These are phyloP conservation scores for Saposhnikovia divaricata DNA, from an alignment of 129 eudicot species.

Conservation along the genomic window DNA sequence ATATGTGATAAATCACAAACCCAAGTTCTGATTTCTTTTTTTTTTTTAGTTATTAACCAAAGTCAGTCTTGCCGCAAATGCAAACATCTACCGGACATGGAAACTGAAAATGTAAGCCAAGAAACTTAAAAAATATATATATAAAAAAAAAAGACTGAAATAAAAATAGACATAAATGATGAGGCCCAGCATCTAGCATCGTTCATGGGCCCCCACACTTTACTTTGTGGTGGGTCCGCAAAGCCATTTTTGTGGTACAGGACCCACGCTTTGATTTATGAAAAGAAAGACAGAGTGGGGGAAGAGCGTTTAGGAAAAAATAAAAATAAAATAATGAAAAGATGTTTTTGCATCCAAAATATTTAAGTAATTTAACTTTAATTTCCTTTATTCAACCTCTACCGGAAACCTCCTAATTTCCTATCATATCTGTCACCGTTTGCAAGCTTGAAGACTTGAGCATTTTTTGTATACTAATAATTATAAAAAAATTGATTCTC, in stretches of 20 bases:
- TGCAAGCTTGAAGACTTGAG: background rate
- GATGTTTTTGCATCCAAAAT: conserved; percentile 36
- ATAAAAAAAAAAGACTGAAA: conserved; percentile 20
- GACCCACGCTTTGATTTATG: conserved; percentile 20
- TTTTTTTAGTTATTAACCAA: too few relatives aligned
- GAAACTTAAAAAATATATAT: background rate
- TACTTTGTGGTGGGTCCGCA: conserved; percentile 44
- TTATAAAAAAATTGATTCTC: too few relatives aligned
- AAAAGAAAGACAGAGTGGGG: conserved; percentile 4
- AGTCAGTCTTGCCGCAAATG: too few relatives aligned
- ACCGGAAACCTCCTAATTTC: background rate
- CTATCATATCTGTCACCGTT: background rate
- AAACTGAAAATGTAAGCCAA: background rate
- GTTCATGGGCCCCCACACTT: conserved; percentile 27
- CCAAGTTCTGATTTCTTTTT: too few relatives aligned
- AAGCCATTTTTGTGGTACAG: conserved; percentile 22
- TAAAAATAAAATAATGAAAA: conserved; percentile 14
- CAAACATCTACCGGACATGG: background rate
- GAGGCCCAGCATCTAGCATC: conserved; percentile 49
- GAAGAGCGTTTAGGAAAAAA: background rate
- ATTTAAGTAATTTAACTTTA: conserved; percentile 8
- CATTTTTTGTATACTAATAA: too few relatives aligned
- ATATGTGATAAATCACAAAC: too few relatives aligned
- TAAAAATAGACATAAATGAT: conserved; percentile 35
- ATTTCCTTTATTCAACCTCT: background rate